A percentile compares a stretch with the other conserved stretches of the same genome.
Conservation (phyloP, 345 rosid genomes). For the Euclidium syriacum region DNA sequence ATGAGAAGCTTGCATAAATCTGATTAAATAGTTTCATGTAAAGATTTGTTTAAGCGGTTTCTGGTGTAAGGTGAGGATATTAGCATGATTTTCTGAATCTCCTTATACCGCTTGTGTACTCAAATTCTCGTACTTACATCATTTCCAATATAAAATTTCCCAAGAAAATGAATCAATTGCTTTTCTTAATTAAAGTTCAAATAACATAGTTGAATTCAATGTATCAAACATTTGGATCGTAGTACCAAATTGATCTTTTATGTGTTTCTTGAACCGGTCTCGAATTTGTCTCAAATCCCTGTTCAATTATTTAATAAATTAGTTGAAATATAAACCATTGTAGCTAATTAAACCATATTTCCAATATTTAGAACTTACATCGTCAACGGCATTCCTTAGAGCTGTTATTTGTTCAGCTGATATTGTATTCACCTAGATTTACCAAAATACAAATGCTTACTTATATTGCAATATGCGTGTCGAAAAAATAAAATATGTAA, state of each 20-base stretch:
- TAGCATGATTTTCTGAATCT: no score
- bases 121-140: no score
- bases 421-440: slow-evolving; percentile 52
- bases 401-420: slow-evolving; percentile 54
- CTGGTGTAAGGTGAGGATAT: no score
- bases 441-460: background rate
- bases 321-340: background rate
- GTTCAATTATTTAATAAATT: background rate
- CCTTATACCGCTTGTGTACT: no score
- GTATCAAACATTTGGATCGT: slow-evolving; percentile 28
- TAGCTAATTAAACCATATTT: background rate
- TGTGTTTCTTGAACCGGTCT: slow-evolving; percentile 52
- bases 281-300: slow-evolving; percentile 63
- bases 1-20: no score
- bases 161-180: background rate
- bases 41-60: no score
- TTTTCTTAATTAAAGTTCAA: background rate
- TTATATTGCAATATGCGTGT: background rate
- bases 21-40: no score
- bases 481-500: background rate
- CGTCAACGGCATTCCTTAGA: slow-evolving; percentile 47
- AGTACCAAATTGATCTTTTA: slow-evolving; percentile 40
- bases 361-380: slow-evolving; percentile 41
- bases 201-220: background rate
- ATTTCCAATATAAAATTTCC: no score